phyloP scores from a whole-genome alignment of 208 protist species.

The Trypanosoma theileri region DNA sequence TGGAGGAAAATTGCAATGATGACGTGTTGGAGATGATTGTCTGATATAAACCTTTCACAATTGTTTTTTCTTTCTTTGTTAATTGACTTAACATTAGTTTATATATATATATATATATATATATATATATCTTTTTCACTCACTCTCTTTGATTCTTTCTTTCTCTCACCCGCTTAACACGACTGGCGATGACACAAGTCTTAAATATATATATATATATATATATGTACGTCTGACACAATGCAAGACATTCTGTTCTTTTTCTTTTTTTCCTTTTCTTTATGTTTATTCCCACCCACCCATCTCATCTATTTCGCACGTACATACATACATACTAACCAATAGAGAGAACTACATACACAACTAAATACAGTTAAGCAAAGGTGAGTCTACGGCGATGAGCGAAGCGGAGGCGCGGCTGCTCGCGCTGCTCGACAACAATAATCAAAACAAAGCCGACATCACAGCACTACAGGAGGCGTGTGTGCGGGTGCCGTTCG shows the following conservation, averaged over 20 bases:
- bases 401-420: slow-evolving; percentile 23
- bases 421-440: slow-evolving; percentile 23
- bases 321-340: too few relatives aligned
- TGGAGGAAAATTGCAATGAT: slow-evolving; percentile 26
- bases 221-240: too few relatives aligned
- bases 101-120: too few relatives aligned
- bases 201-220: too few relatives aligned
- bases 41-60: neutral
- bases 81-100: too few relatives aligned
- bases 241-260: too few relatives aligned
- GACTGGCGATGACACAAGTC: too few relatives aligned
- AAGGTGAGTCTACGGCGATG: slow-evolving; percentile 11
- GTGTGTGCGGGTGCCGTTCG: slow-evolving; percentile 59
- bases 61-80: too few relatives aligned
- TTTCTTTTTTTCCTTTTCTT: slow-evolving; percentile 1
- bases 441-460: neutral
- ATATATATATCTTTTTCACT: too few relatives aligned
- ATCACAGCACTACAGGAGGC: slow-evolving; percentile 48
- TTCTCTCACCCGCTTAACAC: too few relatives aligned
- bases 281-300: neutral
- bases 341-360: slow-evolving; percentile 1
- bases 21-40: slow-evolving; percentile 36
- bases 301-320: neutral
- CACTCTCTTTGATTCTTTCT: too few relatives aligned
- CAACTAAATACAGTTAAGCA: neutral